A percentile compares a stretch with the other conserved stretches of the same genome.
These are phyloP conservation scores for Fusarium coffeatum DNA, from an alignment of 2,329 filamentous ascomycete species.

Conservation along the genomic window DNA sequence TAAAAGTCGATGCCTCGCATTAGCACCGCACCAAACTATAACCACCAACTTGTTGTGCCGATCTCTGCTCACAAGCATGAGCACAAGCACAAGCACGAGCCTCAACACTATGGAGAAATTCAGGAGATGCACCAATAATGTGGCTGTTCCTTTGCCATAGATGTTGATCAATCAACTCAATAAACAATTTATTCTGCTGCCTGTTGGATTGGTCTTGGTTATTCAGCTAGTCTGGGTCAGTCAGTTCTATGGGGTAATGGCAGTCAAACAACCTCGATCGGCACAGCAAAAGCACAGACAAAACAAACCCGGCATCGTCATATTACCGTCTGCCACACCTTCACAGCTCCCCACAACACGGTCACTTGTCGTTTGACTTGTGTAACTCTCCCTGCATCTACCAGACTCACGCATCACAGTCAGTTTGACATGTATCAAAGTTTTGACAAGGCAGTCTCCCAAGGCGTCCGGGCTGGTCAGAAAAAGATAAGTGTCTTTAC, in stretches of 20 bases:
- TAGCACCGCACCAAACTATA: constrained; percentile 12
- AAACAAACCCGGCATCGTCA: constrained; percentile 20
- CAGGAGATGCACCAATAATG: constrained; percentile 18
- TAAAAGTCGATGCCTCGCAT: constrained; percentile 32
- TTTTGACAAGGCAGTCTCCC: constrained; percentile 11
- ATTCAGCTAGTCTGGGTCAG: not conserved
- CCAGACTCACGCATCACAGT: not conserved
- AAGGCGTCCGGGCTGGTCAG: constrained; percentile 3
- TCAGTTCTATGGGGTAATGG: constrained; percentile 14
- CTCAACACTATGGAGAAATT: constrained; percentile 19
- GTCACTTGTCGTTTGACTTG: constrained; percentile 27
- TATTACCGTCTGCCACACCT: constrained; percentile 24
- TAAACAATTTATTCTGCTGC: constrained; percentile 31
- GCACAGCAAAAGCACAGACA: constrained; percentile 27
- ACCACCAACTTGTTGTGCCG: constrained; percentile 2
- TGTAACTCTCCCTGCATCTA: constrained; percentile 22
- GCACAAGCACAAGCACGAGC: constrained; percentile 32
- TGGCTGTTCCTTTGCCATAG: not conserved
- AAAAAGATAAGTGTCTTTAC: not conserved
- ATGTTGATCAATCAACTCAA: constrained; percentile 15
- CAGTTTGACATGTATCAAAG: constrained; percentile 11
- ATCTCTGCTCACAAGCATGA: constrained; percentile 24
- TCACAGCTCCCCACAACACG: constrained; percentile 28
- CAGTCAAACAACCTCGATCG: constrained; percentile 6
- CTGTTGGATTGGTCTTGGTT: constrained; percentile 10